Evolutionary conservation across 139 green algal genomes (phyloP).

Genomic region (Chlamydomonas applanata): DNA sequence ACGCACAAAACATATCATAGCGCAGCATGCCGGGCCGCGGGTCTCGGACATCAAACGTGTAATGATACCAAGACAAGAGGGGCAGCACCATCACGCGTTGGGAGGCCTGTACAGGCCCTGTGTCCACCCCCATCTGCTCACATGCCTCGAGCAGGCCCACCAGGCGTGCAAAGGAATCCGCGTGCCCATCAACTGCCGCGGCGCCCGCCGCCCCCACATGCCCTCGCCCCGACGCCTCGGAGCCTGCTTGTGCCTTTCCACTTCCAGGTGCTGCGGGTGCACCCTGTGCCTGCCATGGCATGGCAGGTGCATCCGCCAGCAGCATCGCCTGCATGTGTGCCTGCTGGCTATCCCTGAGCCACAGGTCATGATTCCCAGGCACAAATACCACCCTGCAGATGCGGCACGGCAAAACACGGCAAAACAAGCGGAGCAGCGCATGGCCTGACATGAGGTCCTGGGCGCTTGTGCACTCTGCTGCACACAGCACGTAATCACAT

Average conservation of each 20-base stretch:
- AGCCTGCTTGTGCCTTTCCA: too few relatives aligned
- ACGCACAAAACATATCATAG: not conserved
- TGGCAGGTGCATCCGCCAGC: too few relatives aligned
- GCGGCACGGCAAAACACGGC: too few relatives aligned
- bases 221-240: too few relatives aligned
- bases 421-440: too few relatives aligned
- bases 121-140: not conserved
- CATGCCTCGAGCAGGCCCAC: not conserved
- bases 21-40: not conserved
- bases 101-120: not conserved
- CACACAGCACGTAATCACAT: too few relatives aligned
- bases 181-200: not conserved
- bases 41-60: not conserved
- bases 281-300: too few relatives aligned
- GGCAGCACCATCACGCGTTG: not conserved
- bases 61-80: conserved; percentile 2
- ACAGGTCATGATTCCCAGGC: conserved; percentile 7
- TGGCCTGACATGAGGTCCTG: too few relatives aligned
- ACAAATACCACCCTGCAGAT: conserved; percentile 6
- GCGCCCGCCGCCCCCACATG: too few relatives aligned
- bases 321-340: too few relatives aligned
- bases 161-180: conserved; percentile 1
- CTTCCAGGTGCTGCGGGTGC: too few relatives aligned
- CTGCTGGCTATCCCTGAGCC: not conserved
- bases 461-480: too few relatives aligned